Evolutionary conservation across 2,329 filamentous ascomycete species (phyloP).

Genomic region (Colletotrichum chrysophilum): DNA sequence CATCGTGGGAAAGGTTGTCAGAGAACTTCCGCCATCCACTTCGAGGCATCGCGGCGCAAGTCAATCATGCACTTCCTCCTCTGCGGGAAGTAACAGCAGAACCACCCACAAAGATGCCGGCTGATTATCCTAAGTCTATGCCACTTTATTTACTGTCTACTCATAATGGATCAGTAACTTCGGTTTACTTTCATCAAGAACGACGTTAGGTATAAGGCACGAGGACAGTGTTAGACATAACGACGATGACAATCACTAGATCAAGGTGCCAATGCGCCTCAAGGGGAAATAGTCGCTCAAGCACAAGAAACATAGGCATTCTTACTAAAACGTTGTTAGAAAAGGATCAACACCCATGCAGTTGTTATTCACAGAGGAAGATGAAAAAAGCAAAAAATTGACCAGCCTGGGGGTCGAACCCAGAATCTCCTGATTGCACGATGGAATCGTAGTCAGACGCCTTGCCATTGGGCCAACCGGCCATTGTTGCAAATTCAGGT

Average conservation of each 20-base stretch:
- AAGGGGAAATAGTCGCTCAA: neutral
- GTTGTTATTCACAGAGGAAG: neutral
- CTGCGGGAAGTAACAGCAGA: neutral
- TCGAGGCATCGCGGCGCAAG: neutral
- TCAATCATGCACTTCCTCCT: neutral
- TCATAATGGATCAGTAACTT: neutral
- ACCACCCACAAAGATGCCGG: neutral
- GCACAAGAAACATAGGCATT: neutral
- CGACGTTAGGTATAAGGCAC: neutral
- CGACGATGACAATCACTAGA: neutral
- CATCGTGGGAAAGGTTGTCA: neutral
- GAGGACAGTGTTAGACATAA: neutral
- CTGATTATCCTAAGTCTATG: neutral
- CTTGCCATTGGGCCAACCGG: constrained; percentile 3
- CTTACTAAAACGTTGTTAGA: neutral
- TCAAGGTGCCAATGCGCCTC: accelerated
- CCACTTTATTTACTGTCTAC: neutral
- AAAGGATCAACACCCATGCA: neutral
- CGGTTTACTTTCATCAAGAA: neutral
- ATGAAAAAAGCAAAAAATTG: neutral
- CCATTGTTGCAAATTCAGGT: accelerated
- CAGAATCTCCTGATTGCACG: constrained; percentile 17
- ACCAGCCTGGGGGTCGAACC: constrained; percentile 23
- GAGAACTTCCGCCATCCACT: too few relatives aligned
- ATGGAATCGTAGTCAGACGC: neutral